Evolutionary conservation across 225 moss, liverwort and hornwort genomes (phyloP).

Genomic region (Marchantia paleacea): DNA sequence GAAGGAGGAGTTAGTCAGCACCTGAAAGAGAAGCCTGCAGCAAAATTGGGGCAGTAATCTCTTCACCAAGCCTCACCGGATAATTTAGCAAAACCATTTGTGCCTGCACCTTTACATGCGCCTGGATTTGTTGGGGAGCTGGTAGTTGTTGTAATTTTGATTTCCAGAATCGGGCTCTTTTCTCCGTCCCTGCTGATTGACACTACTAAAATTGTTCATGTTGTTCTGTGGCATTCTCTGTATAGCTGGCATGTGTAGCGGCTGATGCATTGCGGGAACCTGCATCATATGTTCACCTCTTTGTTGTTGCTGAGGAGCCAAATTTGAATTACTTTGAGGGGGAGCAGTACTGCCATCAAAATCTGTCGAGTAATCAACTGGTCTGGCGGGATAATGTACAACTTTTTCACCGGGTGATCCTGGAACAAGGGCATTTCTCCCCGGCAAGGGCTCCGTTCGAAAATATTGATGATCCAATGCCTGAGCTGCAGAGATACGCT

Average conservation of each 20-base stretch:
- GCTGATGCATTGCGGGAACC: conserved; percentile 67
- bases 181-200: conserved; percentile 52
- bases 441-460: conserved; percentile 84
- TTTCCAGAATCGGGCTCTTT: conserved; percentile 71
- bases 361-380: conserved; percentile 89
- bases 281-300: conserved; percentile 44
- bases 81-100: neutral
- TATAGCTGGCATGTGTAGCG: conserved; percentile 52
- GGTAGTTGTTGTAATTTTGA: conserved; percentile 65
- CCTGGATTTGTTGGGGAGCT: conserved; percentile 78
- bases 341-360: conserved; percentile 84
- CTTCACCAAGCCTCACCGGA: neutral
- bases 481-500: conserved; percentile 92
- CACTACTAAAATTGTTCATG: conserved; percentile 37
- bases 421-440: conserved; percentile 88
- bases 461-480: conserved; percentile 97
- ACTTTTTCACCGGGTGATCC: conserved; percentile 67
- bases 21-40: conserved; percentile 10
- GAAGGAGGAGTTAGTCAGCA: neutral
- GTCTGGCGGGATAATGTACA: conserved; percentile 80
- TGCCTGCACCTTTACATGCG: conserved; percentile 49
- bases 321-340: conserved; percentile 36
- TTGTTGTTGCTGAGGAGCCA: conserved; percentile 28
- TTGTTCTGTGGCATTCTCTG: conserved; percentile 57
- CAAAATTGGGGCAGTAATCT: neutral